Conservation (phyloP, 1,284 basidiomycete genomes). For the Melampsora occidentalis region DNA sequence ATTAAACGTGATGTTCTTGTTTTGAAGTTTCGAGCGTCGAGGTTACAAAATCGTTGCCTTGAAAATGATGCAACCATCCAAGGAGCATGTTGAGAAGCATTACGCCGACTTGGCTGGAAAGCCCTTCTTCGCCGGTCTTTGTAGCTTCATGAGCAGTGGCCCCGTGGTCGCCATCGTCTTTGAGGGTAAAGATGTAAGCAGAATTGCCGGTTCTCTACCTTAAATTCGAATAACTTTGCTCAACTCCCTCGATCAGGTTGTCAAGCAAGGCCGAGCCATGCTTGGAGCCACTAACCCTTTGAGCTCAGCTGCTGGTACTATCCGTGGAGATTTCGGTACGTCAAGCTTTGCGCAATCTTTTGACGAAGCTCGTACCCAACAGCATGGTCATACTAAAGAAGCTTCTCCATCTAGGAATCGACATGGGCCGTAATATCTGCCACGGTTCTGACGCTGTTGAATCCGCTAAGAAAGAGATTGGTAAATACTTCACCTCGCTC, state of each 20-base stretch:
- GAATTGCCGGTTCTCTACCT: slow-evolving; percentile 45
- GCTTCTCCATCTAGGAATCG: slow-evolving; percentile 71
- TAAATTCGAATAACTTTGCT: background rate
- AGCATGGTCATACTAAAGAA: slow-evolving; percentile 66
- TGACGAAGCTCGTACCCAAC: slow-evolving; percentile 36
- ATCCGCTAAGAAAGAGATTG: slow-evolving; percentile 52
- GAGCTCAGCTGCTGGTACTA: slow-evolving; percentile 72
- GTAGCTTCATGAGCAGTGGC: slow-evolving; percentile 85
- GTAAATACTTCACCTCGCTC: slow-evolving; percentile 63
- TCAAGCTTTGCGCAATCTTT: slow-evolving; percentile 39
- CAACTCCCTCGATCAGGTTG: slow-evolving; percentile 61
- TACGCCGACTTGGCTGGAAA: slow-evolving; percentile 88
- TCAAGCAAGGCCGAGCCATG: slow-evolving; percentile 63
- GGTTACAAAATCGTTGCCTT: slow-evolving; percentile 90
- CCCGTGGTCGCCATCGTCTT: slow-evolving; percentile 97
- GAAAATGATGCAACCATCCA: slow-evolving; percentile 73
- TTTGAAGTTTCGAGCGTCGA: slow-evolving; percentile 82
- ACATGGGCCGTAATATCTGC: slow-evolving; percentile 71
- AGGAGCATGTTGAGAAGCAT: slow-evolving; percentile 84
- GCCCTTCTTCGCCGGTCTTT: slow-evolving; percentile 86
- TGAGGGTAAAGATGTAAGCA: slow-evolving; percentile 69
- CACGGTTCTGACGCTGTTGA: slow-evolving; percentile 75
- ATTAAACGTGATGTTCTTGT: background rate
- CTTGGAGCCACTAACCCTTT: slow-evolving; percentile 97
- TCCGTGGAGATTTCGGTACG: slow-evolving; percentile 46